Percentiles rank a stretch among this genome's conserved stretches.
phyloP scores from a whole-genome alignment of 2,329 filamentous ascomycete species.

The Exophiala sideris region DNA sequence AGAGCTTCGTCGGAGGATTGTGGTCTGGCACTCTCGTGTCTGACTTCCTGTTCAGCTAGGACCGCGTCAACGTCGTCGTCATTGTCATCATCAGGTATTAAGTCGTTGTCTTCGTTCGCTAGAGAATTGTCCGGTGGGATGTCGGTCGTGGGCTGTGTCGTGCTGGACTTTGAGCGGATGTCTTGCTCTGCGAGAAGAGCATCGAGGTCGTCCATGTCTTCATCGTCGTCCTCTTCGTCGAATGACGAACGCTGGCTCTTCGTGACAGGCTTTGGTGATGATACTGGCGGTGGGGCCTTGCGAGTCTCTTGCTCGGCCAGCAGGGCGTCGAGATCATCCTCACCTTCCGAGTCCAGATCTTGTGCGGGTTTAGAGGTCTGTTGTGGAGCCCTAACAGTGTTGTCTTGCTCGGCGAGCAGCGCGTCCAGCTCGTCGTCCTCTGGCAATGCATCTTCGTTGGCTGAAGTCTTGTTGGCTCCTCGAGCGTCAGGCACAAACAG shows the following conservation, averaged over 20 bases:
- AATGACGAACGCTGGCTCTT: conserved; percentile 4
- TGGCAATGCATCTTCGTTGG: conserved; percentile 6
- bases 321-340: conserved; percentile 30
- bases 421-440: conserved; percentile 25
- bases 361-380: background rate
- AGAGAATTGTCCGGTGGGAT: background rate
- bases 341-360: conserved; percentile 24
- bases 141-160: background rate
- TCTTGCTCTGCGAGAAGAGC: conserved; percentile 21
- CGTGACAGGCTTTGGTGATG: background rate
- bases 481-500: conserved; percentile 17
- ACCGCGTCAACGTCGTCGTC: conserved; percentile 14
- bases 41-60: conserved; percentile 13
- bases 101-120: no score
- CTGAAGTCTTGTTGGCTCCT: background rate
- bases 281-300: background rate
- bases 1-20: background rate
- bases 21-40: background rate
- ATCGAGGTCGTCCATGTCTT: conserved; percentile 14
- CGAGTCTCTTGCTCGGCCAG: conserved; percentile 26
- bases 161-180: background rate
- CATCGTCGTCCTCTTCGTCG: conserved; percentile 11
- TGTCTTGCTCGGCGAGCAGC: conserved; percentile 23
- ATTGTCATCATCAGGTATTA: background rate
- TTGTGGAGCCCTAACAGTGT: background rate